A percentile compares a stretch with the other conserved stretches of the same genome.
phyloP scores from a whole-genome alignment of 345 rosid genomes.

The Sisymbrium irio region DNA sequence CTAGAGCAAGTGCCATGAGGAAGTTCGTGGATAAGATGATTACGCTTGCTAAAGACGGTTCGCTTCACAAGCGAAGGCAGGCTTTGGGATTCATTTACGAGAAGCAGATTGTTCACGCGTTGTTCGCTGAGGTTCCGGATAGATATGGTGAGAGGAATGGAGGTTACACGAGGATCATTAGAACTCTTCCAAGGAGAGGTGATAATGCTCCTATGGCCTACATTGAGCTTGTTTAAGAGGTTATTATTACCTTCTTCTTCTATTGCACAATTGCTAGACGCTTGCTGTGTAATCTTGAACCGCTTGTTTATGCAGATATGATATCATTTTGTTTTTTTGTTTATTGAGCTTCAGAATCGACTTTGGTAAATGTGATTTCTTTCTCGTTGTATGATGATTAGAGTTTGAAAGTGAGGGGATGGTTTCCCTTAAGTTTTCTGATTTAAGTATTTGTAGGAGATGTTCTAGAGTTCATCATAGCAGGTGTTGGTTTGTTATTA shows the following conservation, averaged over 20 bases:
- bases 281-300: slow-evolving; percentile 1
- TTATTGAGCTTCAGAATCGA: not conserved
- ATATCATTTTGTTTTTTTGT: not conserved
- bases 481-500: not conserved
- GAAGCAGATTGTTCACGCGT: slow-evolving; percentile 88
- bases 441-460: not conserved
- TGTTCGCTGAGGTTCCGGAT: slow-evolving; percentile 80
- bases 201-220: slow-evolving; percentile 99
- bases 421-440: too few species aligned
- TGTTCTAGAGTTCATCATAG: not conserved
- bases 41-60: slow-evolving; percentile 83
- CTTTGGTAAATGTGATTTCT: not conserved
- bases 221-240: slow-evolving; percentile 77
- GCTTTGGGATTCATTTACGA: slow-evolving; percentile 86
- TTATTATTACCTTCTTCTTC: not conserved
- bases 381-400: not conserved
- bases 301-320: slow-evolving; percentile 27
- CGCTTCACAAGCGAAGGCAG: slow-evolving; percentile 86
- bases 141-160: slow-evolving; percentile 88
- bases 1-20: slow-evolving; percentile 86
- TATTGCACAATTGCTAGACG: not conserved
- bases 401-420: not conserved
- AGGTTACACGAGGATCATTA: slow-evolving; percentile 91
- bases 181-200: slow-evolving; percentile 92
- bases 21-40: slow-evolving; percentile 92